Evolutionary conservation across 164 flowering plant genomes (phyloP).

Genomic region (Umbellularia californica): DNA sequence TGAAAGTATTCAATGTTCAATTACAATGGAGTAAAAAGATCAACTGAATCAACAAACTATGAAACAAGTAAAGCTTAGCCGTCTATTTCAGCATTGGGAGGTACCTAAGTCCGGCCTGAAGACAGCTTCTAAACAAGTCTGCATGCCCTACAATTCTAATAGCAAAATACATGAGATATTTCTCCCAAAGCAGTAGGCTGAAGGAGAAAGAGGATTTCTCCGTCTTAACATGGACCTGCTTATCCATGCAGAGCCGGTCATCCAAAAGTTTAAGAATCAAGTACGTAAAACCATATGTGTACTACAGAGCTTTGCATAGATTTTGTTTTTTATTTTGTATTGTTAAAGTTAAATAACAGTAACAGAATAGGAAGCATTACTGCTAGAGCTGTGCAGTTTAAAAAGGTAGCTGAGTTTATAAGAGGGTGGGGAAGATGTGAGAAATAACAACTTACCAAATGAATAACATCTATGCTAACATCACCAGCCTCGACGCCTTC

Average conservation of each 20-base stretch:
- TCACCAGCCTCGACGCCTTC: slow-evolving; percentile 86
- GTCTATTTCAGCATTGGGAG: neutral
- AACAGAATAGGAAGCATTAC: slow-evolving; percentile 9
- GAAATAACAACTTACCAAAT: slow-evolving; percentile 63
- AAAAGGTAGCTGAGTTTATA: neutral
- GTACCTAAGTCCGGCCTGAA: neutral
- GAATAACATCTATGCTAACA: slow-evolving; percentile 94
- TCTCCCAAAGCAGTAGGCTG: slow-evolving; percentile 94
- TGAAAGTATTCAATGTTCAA: too few relatives aligned
- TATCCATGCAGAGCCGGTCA: slow-evolving; percentile 86
- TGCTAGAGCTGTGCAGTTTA: slow-evolving; percentile 2
- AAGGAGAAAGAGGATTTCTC: slow-evolving; percentile 77
- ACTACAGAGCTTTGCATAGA: slow-evolving; percentile 11
- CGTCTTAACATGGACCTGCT: slow-evolving; percentile 87
- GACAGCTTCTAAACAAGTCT: neutral
- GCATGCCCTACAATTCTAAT: slow-evolving; percentile 3
- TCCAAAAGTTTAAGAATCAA: slow-evolving; percentile 44
- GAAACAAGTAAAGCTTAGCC: neutral
- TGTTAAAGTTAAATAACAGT: neutral
- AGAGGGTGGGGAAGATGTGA: neutral
- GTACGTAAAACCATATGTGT: slow-evolving; percentile 19
- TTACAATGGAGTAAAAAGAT: too few relatives aligned
- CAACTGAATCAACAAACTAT: too few relatives aligned
- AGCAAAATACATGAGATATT: slow-evolving; percentile 97
- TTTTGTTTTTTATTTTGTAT: too few relatives aligned